These are phyloP conservation scores for Lophiostoma macrostomum DNA, from an alignment of 495 filamentous ascomycete species.

Conservation along the genomic window DNA sequence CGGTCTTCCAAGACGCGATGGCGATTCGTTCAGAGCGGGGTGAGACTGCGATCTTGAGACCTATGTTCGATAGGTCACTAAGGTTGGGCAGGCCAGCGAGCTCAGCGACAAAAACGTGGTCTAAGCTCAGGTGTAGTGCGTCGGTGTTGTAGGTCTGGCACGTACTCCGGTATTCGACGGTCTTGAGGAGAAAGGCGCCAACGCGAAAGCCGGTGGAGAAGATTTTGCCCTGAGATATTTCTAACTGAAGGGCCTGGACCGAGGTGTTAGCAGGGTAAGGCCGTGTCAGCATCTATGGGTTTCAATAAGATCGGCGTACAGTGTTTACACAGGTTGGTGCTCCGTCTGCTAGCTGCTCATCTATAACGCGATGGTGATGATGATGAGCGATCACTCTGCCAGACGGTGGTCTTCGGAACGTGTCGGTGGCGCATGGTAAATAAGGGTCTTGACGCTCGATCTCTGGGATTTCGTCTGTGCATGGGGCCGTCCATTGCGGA, in stretches of 20 bases:
- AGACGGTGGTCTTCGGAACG: constrained; percentile 11
- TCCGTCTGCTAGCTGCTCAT: constrained; percentile 7
- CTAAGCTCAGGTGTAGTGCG: neutral
- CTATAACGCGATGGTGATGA: constrained; percentile 17
- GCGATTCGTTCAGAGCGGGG: constrained; percentile 18
- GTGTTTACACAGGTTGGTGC: constrained; percentile 23
- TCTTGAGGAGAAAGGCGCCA: constrained; percentile 28
- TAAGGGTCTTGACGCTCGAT: constrained; percentile 10
- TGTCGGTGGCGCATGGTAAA: constrained; percentile 10
- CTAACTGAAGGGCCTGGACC: constrained; percentile 15
- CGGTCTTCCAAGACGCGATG: constrained; percentile 22
- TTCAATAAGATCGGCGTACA: neutral
- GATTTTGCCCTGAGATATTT: constrained; percentile 17
- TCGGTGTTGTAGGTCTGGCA: constrained; percentile 12
- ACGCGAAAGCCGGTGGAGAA: neutral
- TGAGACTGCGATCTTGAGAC: constrained; percentile 20
- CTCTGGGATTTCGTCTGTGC: neutral
- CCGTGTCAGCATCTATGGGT: neutral
- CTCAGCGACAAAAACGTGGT: constrained; percentile 26
- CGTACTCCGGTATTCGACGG: constrained; percentile 9
- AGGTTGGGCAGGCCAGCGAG: constrained; percentile 18
- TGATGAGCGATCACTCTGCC: constrained; percentile 10
- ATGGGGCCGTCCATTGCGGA: constrained; percentile 11
- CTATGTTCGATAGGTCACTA: constrained; percentile 21
- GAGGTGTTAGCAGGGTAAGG: too few species aligned